Base-by-base conservation (phyloP, 805 yeast species). In the Starmera dryadoides region DNA sequence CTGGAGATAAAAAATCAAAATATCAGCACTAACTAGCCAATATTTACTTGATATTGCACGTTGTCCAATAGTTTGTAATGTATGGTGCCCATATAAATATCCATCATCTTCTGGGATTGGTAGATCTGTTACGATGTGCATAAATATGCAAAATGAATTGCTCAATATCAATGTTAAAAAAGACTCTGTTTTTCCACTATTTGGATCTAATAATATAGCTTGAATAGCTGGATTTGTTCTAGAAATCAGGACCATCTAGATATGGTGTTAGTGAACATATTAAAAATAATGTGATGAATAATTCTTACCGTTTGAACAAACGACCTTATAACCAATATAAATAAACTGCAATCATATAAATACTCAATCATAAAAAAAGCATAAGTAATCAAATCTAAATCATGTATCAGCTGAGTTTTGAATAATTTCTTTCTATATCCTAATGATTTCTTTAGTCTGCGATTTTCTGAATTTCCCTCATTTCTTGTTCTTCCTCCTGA, bases 301-400 rank as follows among this genome's bases (percentile, higher is more conserved):
- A 38, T 2, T 45, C 47, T 34, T 23, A 48, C 48, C 16, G 39
- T 15, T 39, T 44, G 54, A 1, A 36, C 34, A 2, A 38, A 4
- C 1, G 42, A 39, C 21, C 54, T 36, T n/a, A 48, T 9, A 3
- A 45, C 4, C 14, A 53, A 39, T 7, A 47, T 21, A 15, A 55
- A 15, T 3, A 55, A 11, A 29, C 56, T 50, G 53, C 59, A 55
- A 30, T 55, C 59, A 30, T 49, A 53, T 4, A 53, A 39, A 29
- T 49, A 53, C 4, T 36, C 31, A 4, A 52, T 35, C 11, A 46
- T 17, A 4, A 39, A 42, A 33, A 32, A 50, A 6, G 42, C 36
- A 31, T 40, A 47, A 1, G 39, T 21, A 16, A 36, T 18, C 9
- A 19, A 26, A 20, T 46, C 50, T 15, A 48, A 28, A 9, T 40